A percentile compares a stretch with the other conserved stretches of the same genome.
Evolutionary conservation across 306 rosid species (phyloP).

Genomic region (Luffa acutangula): DNA sequence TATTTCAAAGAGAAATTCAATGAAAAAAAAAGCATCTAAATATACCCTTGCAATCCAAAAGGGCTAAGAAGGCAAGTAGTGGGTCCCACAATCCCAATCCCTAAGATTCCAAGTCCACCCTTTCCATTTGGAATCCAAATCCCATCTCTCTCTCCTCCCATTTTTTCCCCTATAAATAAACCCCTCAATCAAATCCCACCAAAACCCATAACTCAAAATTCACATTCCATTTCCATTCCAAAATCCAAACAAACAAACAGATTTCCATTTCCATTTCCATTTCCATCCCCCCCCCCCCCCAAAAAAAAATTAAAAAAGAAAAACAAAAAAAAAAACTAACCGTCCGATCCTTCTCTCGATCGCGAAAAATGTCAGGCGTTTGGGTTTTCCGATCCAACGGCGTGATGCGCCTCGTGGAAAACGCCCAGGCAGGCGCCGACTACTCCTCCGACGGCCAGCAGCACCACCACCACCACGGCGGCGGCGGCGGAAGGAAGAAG

Average conservation of each 20-base stretch:
- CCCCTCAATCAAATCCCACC: neutral
- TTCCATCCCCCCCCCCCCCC: neutral
- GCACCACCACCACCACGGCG: neutral
- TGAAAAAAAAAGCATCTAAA: neutral
- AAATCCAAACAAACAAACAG: neutral
- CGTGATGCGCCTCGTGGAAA: conserved; percentile 53
- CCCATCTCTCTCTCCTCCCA: neutral
- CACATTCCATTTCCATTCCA: neutral
- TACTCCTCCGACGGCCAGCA: neutral
- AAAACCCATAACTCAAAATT: neutral
- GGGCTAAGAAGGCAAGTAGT: neutral
- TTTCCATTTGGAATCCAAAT: neutral
- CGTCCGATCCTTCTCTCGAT: neutral
- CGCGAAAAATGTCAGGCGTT: conserved; percentile 59
- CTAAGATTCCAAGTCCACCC: neutral
- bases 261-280: neutral
- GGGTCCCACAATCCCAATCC: neutral
- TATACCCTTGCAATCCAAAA: neutral
- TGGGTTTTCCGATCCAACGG: conserved; percentile 68
- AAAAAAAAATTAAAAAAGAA: neutral
- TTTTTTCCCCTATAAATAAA: neutral
- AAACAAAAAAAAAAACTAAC: neutral
- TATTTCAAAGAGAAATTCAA: neutral
- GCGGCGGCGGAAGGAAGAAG: conserved; percentile 23
- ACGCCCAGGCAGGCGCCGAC: conserved; percentile 43